A percentile compares a stretch with the other conserved stretches of the same genome.
These are phyloP conservation scores for Crithidia mellificae DNA, from an alignment of 208 protist species.

Conservation along the genomic window DNA sequence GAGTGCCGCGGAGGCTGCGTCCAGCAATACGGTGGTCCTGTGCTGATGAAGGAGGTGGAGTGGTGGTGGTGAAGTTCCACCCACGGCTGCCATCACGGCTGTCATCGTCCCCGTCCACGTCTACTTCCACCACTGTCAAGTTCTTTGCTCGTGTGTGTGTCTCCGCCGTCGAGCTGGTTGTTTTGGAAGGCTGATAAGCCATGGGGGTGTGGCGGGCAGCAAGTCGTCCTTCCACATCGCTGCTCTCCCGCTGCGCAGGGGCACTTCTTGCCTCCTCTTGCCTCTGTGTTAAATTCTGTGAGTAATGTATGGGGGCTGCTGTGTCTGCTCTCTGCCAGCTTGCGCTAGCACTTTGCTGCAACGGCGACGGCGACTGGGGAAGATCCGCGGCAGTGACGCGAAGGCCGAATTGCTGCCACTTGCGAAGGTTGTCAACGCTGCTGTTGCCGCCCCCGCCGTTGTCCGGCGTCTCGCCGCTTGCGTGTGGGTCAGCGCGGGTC, in stretches of 20 bases:
- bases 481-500: not conserved
- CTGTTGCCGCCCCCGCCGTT: not conserved
- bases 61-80: not conserved
- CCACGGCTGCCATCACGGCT: not conserved
- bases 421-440: constrained; percentile 15
- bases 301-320: too few relatives aligned
- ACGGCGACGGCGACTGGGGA: not conserved
- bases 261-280: too few relatives aligned
- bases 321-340: not conserved
- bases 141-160: not conserved
- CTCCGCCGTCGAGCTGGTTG: not conserved
- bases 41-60: not conserved
- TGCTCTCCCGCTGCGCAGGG: too few relatives aligned
- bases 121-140: constrained; percentile 4
- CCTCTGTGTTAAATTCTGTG: too few relatives aligned
- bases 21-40: not conserved
- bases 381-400: not conserved
- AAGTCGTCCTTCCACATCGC: too few relatives aligned
- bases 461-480: not conserved
- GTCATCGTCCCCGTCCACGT: too few relatives aligned
- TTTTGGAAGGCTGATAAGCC: too few relatives aligned
- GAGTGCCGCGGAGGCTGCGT: not conserved
- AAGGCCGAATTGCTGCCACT: constrained; percentile 37
- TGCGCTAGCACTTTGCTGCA: too few relatives aligned
- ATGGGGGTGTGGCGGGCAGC: too few relatives aligned